Evolutionary conservation across 2,329 filamentous ascomycete species (phyloP).

Genomic region (Cadophora gregata): DNA sequence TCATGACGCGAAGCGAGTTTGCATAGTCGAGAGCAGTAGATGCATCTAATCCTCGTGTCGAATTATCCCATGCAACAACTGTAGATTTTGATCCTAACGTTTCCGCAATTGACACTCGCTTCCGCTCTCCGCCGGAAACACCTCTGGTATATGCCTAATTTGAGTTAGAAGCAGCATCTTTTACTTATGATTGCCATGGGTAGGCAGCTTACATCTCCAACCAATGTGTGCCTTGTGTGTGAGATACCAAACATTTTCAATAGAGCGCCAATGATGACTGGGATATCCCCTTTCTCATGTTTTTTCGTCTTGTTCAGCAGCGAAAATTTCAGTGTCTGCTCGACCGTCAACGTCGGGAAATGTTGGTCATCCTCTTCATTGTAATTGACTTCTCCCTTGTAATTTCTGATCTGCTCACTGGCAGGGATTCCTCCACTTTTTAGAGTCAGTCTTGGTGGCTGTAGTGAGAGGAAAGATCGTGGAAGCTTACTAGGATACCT

Average conservation of each 20-base stretch:
- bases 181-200: slow-evolving; percentile 47
- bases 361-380: slow-evolving; percentile 80
- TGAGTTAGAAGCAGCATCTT: slow-evolving; percentile 11
- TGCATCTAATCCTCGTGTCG: slow-evolving; percentile 76
- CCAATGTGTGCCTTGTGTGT: slow-evolving; percentile 75
- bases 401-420: slow-evolving; percentile 69
- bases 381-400: slow-evolving; percentile 76
- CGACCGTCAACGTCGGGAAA: slow-evolving; percentile 75
- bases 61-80: slow-evolving; percentile 81
- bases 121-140: slow-evolving; percentile 80
- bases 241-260: slow-evolving; percentile 80
- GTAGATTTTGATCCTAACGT: slow-evolving; percentile 75
- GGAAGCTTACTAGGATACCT: slow-evolving; percentile 62
- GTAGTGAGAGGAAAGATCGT: background rate
- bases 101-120: slow-evolving; percentile 80
- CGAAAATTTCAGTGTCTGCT: slow-evolving; percentile 78
- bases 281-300: slow-evolving; percentile 66
- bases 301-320: slow-evolving; percentile 78
- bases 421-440: slow-evolving; percentile 68
- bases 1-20: slow-evolving; percentile 73
- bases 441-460: slow-evolving; percentile 9
- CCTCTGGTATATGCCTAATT: slow-evolving; percentile 60
- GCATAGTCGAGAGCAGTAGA: slow-evolving; percentile 80
- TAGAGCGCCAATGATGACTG: slow-evolving; percentile 71
- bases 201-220: slow-evolving; percentile 63